Evolutionary conservation across 1,284 basidiomycete species (phyloP).

Genomic region (Gymnopus androsaceus): DNA sequence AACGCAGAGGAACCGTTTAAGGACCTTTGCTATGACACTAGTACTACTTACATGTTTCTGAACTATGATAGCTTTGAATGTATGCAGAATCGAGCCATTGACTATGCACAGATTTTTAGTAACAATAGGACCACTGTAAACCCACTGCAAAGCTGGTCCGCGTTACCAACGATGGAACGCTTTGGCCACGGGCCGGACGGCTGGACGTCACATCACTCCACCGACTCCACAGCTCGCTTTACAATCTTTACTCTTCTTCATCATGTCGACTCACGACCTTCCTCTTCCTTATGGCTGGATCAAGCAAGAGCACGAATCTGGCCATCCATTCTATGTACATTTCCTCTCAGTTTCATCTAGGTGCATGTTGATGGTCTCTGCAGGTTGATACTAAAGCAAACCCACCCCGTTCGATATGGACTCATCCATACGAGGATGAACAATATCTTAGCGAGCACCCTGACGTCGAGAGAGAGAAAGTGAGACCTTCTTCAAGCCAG

Average conservation of each 20-base stretch:
- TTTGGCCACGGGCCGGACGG: too few species aligned
- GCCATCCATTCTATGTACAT: conserved; percentile 48
- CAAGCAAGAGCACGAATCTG: conserved; percentile 48
- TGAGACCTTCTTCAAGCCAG: conserved; percentile 21
- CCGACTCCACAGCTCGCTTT: neutral
- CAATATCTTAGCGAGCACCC: conserved; percentile 61
- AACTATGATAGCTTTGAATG: too few species aligned
- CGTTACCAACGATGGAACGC: too few species aligned
- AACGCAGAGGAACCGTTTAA: too few species aligned
- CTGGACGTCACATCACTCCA: neutral
- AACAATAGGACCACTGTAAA: too few species aligned
- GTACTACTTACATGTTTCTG: too few species aligned
- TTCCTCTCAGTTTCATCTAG: neutral
- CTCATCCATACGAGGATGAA: conserved; percentile 70
- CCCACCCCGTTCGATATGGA: conserved; percentile 72
- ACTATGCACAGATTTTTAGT: too few species aligned
- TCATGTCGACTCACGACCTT: conserved; percentile 28
- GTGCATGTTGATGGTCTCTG: neutral
- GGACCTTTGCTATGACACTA: too few species aligned
- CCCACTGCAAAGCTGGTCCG: too few species aligned
- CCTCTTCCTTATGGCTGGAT: conserved; percentile 67
- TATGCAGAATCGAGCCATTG: too few species aligned
- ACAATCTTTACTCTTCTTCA: conserved; percentile 10
- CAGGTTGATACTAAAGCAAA: conserved; percentile 65
- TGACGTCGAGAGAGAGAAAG: conserved; percentile 43